Base-by-base conservation (phyloP, 768 basidiomycete genomes). In the Lentinula sp. region DNA sequence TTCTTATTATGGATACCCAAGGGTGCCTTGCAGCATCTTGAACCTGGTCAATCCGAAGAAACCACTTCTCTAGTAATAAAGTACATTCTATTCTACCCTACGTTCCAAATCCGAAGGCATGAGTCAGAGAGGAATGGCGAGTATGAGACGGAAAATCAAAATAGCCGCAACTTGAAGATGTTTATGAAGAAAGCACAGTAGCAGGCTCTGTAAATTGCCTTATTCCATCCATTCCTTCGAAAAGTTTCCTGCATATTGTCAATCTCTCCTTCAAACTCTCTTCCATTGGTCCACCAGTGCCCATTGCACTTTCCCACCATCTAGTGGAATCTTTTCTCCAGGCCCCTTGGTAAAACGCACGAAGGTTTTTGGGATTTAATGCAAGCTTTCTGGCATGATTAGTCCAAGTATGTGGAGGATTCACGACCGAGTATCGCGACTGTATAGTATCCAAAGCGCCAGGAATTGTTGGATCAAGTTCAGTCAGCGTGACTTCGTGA, bases 291-390 rank as follows among this genome's bases (percentile, higher is more conserved):
- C 75, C 79, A 4, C 75, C 78, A 18, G 15, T 39, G 3, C 55
- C 55, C 37, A 90, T 73, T 34, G 86, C 84, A 9, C 70, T 68
- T 37, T 88, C 85, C 88, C 88, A 91, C 86, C 86, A 91, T 55
- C 85, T 75, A 69, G 83, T 80, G 0, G 83, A 81, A 1, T 84
- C 77, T 7, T 83, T 77, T 37, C 77, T 76, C 89, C 89, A 91
- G 16, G 81, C 83, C 9, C 84, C 82, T 21, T 72, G 74, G 53
- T 84, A 71, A 50, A 90, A 80, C 59, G 35, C 37, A 9, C 61
- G 62, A 5, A 65, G 49, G 31, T 74, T 72, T 62, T 71, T 75
- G 0, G 71, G 66, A 55, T 63, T 74, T 62, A 68, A 77, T 68
- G 64, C 73, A 45, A 70, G 66, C 40, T 56, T 18, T 64, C 59